Evolutionary conservation across 192 early-diverging fungal genomes (phyloP).

Genomic region (Podila verticillata): DNA sequence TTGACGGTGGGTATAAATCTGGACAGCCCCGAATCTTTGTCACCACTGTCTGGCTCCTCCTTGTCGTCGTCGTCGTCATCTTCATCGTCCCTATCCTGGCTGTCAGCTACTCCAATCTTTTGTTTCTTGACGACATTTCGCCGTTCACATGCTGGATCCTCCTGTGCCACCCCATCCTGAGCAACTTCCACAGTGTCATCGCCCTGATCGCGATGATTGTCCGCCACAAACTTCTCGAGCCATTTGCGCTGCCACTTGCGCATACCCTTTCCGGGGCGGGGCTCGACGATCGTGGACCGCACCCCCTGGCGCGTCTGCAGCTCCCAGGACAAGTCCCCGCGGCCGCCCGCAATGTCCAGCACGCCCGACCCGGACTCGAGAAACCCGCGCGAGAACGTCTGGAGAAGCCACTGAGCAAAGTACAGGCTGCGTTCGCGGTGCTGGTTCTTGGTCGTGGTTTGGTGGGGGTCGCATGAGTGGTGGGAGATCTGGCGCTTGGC

Average conservation of each 20-base stretch:
- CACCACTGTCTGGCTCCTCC: constrained; percentile 9
- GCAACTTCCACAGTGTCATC: neutral
- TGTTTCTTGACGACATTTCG: neutral
- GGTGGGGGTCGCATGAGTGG: constrained; percentile 56
- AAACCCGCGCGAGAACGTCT: constrained; percentile 48
- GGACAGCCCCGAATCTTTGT: constrained; percentile 3
- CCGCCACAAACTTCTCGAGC: constrained; percentile 27
- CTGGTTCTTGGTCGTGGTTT: constrained; percentile 55
- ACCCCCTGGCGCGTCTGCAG: constrained; percentile 54
- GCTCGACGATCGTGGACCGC: constrained; percentile 61
- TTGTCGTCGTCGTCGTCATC: constrained; percentile 22
- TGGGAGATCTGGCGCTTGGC: constrained; percentile 48
- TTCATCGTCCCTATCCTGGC: neutral
- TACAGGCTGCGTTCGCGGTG: constrained; percentile 59
- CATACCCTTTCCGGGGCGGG: constrained; percentile 51
- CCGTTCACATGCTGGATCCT: neutral
- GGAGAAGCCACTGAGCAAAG: constrained; percentile 64
- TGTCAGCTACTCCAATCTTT: neutral
- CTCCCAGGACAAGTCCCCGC: constrained; percentile 61
- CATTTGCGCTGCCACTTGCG: constrained; percentile 51
- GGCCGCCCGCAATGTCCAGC: constrained; percentile 67
- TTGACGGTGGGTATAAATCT: constrained; percentile 19
- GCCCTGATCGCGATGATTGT: neutral
- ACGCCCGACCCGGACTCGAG: constrained; percentile 52
- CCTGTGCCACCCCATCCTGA: neutral